Percentiles rank a stretch among this genome's conserved stretches.
Conservation (phyloP, 1,284 basidiomycete species). For the Rhizopogon parksii region DNA sequence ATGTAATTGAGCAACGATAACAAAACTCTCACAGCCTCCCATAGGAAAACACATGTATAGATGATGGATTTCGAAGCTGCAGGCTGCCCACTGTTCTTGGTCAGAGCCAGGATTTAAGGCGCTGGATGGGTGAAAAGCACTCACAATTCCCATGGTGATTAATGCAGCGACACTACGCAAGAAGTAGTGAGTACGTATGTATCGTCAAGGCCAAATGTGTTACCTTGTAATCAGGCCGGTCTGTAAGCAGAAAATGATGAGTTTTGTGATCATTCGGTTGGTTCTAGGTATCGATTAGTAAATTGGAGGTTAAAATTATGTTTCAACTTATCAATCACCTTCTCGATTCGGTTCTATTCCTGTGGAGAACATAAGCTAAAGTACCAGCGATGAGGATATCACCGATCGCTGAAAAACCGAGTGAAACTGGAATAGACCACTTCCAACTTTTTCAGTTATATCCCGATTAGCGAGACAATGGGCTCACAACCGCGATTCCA, state of each 20-base stretch:
- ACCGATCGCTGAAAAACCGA: background rate
- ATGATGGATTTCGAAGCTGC: background rate
- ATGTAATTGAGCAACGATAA: background rate
- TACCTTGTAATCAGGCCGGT: background rate
- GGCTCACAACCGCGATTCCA: background rate
- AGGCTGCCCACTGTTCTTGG: background rate
- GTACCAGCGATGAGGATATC: background rate
- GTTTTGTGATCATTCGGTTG: conserved; percentile 1
- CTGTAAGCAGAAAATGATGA: background rate
- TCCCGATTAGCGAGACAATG: too few species aligned
- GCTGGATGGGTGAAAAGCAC: background rate
- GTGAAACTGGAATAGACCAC: background rate
- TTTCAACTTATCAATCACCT: background rate
- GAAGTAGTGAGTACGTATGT: background rate
- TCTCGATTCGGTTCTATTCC: background rate
- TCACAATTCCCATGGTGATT: background rate
- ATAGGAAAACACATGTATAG: background rate
- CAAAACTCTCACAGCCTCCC: background rate
- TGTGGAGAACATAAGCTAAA: background rate
- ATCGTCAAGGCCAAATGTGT: background rate
- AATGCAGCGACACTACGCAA: background rate
- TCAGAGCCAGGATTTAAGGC: background rate
- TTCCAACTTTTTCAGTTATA: background rate
- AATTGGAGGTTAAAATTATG: background rate
- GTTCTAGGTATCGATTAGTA: background rate